These are phyloP conservation scores for Lomentospora prolificans DNA, from an alignment of 2,329 filamentous ascomycete species.

Conservation along the genomic window DNA sequence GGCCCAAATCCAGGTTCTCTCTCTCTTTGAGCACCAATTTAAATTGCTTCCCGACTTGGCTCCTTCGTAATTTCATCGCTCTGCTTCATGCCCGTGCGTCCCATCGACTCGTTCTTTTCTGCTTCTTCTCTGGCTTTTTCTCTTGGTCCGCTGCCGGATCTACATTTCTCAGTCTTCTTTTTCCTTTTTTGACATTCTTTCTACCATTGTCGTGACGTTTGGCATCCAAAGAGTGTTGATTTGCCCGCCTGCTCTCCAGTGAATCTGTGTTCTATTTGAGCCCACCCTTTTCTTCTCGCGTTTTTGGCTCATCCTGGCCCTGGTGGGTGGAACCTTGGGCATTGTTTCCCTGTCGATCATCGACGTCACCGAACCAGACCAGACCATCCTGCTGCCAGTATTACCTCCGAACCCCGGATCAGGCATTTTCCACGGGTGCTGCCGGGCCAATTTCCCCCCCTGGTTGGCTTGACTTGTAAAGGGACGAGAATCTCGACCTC, in stretches of 20 bases:
- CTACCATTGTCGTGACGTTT: too few species aligned
- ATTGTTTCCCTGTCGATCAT: background rate
- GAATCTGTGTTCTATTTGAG: too few species aligned
- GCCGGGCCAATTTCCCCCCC: slow-evolving; percentile 1
- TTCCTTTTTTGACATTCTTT: too few species aligned
- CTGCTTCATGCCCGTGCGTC: background rate
- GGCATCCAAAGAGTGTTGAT: too few species aligned
- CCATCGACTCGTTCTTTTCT: background rate
- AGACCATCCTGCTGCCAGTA: background rate
- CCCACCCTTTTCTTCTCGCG: too few species aligned
- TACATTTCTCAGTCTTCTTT: too few species aligned
- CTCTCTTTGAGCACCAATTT: background rate
- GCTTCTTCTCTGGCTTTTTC: background rate
- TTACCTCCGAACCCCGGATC: slow-evolving; percentile 1
- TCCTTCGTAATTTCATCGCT: background rate
- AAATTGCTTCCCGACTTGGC: background rate
- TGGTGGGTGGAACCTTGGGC: background rate
- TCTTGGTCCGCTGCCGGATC: too few species aligned
- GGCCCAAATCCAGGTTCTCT: background rate
- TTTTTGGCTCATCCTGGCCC: too few species aligned
- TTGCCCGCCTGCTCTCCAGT: too few species aligned
- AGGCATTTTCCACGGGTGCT: background rate
- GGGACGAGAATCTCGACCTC: background rate
- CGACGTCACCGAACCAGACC: background rate
- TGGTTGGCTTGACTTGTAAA: background rate